These are phyloP conservation scores for Apiospora saccharicola DNA, from an alignment of 2,329 filamentous ascomycete genomes.

Conservation along the genomic window DNA sequence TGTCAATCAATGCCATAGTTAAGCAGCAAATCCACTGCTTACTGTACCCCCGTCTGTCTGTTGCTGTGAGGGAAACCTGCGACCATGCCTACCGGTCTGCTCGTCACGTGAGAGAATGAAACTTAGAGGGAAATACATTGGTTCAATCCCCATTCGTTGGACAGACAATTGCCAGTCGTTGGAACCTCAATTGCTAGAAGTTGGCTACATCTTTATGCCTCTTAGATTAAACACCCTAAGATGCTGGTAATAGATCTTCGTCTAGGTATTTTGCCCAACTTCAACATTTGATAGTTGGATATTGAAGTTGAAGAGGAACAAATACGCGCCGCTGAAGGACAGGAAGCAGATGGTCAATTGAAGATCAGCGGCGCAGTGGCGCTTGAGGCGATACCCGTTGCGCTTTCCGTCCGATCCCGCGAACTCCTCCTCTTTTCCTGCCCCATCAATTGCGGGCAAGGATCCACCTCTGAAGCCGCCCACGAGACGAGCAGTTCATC, in stretches of 20 bases:
- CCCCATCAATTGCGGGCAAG: conserved; percentile 2
- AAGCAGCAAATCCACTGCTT: neutral
- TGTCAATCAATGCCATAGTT: neutral
- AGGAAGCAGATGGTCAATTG: neutral
- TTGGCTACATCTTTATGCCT: neutral
- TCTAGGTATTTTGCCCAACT: conserved; percentile 1
- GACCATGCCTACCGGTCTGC: no score
- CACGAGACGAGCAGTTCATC: conserved; percentile 10
- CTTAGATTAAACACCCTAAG: neutral
- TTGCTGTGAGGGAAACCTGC: neutral
- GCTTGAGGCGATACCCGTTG: conserved; percentile 10
- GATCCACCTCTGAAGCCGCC: neutral
- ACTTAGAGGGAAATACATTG: neutral
- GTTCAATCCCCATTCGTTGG: neutral
- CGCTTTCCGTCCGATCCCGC: neutral
- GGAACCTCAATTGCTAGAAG: neutral
- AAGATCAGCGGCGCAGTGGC: neutral
- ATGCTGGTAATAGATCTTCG: neutral
- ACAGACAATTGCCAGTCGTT: neutral
- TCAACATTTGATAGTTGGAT: neutral
- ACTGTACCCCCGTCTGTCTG: neutral
- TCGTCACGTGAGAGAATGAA: neutral
- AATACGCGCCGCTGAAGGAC: neutral
- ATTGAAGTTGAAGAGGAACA: neutral
- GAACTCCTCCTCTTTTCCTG: conserved; percentile 7